Conservation (phyloP, 2,329 filamentous ascomycete species). For the Aspergillus aculeatinus region DNA sequence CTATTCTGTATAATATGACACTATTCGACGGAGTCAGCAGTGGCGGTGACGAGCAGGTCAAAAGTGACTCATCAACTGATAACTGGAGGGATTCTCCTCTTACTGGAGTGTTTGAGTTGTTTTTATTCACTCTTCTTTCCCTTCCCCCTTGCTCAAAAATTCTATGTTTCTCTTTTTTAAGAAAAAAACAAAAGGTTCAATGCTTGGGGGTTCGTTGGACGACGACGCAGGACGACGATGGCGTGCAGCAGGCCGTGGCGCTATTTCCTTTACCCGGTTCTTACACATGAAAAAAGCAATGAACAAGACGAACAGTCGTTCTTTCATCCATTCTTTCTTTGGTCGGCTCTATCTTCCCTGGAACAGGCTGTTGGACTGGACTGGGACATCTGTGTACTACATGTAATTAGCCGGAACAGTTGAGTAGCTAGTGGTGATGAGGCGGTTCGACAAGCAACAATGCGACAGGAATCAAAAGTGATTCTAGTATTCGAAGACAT, state of each 20-base stretch:
- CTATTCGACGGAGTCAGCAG: conserved; percentile 15
- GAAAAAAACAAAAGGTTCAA: conserved; percentile 15
- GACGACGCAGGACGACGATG: conserved; percentile 10
- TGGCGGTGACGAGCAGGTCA: conserved; percentile 20
- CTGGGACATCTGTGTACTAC: conserved; percentile 25
- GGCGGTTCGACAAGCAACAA: conserved; percentile 6
- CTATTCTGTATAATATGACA: conserved; percentile 25
- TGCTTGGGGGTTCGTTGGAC: conserved; percentile 12
- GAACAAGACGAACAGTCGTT: conserved; percentile 17
- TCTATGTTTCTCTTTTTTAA: conserved; percentile 3
- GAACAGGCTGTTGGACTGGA: conserved; percentile 14
- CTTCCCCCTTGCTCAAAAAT: conserved; percentile 5
- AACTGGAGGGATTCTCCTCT: conserved; percentile 13
- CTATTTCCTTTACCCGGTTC: not conserved
- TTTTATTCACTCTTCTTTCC: conserved; percentile 7
- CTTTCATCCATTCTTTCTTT: conserved; percentile 16
- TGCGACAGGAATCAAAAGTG: conserved; percentile 18
- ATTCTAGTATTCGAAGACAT: conserved; percentile 11
- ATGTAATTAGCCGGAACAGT: conserved; percentile 26
- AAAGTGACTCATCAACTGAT: conserved; percentile 21
- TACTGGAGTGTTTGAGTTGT: conserved; percentile 12
- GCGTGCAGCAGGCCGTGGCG: conserved; percentile 1
- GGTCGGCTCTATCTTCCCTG: conserved; percentile 3
- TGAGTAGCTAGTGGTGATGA: conserved; percentile 15
- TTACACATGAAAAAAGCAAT: conserved; percentile 9